Base-by-base conservation (phyloP, 2,329 filamentous ascomycete genomes). In the Fusarium miscanthi region DNA sequence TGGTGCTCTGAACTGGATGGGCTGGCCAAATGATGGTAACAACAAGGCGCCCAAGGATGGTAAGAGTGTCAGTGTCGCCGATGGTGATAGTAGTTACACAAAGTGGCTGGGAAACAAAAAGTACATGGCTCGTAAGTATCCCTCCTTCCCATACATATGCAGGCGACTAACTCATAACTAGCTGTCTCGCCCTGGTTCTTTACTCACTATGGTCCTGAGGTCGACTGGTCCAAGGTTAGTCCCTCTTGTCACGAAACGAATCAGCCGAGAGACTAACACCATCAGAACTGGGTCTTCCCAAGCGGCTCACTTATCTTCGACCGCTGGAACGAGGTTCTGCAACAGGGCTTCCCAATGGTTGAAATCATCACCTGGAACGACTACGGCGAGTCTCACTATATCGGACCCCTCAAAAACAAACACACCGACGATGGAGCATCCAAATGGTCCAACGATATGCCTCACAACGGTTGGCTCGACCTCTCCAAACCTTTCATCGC, bases 211-310 rank as follows among this genome's bases (percentile, higher is more conserved):
- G 81, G 73, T 3, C 73, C 73, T 1, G 73, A 74, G 46, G 69
- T 72, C 30, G 43, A 56, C 14, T 74, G 40, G 45, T 54, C 68
- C 8, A 74, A 74, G 66, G 71, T 49, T 54, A 46, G n/a, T 19
- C 35, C 2, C 10, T 16, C 2, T 11, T 11, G 1, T 30, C 3
- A 6, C 10, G 6, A 2, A 21, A 7, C 12, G 0, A 6, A 8
- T 16, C 12, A 4, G 11, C 1, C 7, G 3, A 82, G 83, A 11
- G 14, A 81, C 85, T 25, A 75, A 82, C 14, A 87, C 84, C 13
- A 81, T 80, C 86, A 89, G 81, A 87, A 87, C 73, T 88, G 86
- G 84, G 82, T 91, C 3, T 92, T 88, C 82, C 85, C 85, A 6
- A 85, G 87, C 12, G 89, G 90, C 66, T 81, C 86, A 45, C 80